Base-by-base conservation (phyloP, 495 filamentous ascomycete genomes). In the Sabuloglossum arenarium region DNA sequence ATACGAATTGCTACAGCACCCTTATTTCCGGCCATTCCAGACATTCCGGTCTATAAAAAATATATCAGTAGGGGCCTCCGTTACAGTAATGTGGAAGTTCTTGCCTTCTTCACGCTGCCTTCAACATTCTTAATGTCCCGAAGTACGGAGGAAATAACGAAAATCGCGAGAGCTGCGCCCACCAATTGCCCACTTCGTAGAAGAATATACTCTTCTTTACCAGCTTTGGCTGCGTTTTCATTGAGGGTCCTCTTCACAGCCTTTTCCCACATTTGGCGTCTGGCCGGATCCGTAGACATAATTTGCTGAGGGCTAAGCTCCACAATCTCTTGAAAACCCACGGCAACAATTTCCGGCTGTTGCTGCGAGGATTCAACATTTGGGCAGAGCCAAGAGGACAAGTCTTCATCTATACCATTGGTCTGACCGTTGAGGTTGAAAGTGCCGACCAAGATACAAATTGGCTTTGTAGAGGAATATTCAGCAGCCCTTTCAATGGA, bases 281-380 rank as follows among this genome's bases (percentile, higher is more conserved):
- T 78, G 9, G 76, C 77, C 24, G 93, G 91, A 71, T 97, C 89
- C 39, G 88, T 96, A 54, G 91, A 93, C 88, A 99, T 97, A 63
- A 99, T 97, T 63, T 99, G 93, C 66, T 97, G 90, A 19, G 93
- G 90, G 62, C 86, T 94, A 14, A 99, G 73, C 63, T 90, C 82
- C 16, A 99, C 93, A 55, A 99, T 97, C 69, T 99, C 91, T 62
- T 99, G 91, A 61, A 99, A 97, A 0, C 87, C 91, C 29, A 95
- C 79, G 9, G 80, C 88, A 53, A 93, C 78, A 32, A 99, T 83
- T 50, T 88, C 79, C 23, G 93, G 85, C 23, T 77, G 71, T 54
- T 72, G 61, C 45, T 79, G 74, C 23, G 70, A 66, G 8, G 64
- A 59, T 29, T 73, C 73, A 1, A 78, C 60, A 52, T 74, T 66